Base-by-base conservation (phyloP, 2,329 filamentous ascomycete genomes). In the Aspergillus bombycis region DNA sequence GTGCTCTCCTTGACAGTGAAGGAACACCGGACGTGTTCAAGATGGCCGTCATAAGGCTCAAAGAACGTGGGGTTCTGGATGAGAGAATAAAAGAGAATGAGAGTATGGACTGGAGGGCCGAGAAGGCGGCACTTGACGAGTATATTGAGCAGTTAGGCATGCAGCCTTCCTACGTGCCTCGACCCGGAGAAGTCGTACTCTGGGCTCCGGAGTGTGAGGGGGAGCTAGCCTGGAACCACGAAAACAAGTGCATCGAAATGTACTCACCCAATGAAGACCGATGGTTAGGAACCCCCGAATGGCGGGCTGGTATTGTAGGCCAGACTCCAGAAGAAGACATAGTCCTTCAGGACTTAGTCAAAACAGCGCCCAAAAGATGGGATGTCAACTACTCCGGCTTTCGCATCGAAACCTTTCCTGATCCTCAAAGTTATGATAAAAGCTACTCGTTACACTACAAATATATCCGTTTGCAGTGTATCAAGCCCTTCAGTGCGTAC, bases 241-340 rank as follows among this genome's bases (percentile, higher is more conserved):
- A 71, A 4, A 72, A 67, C 1, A 62, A 68, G 3, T 59, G 66
- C 19, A 70, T 77, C 54, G 74, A 78, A 58, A 71, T 78, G 1
- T 80, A 78, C 55, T 75, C 78, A 11, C 61, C 67, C 2, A 62
- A 72, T 12, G 69, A 75, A n/a, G 62, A 72, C 26, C 67, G 64
- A 28, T 82, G 76, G 65, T 64, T 69, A 4, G 78, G 75, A 0
- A 67, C 69, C 21, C 84, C 85, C 0, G 61, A 72, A 8, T 89
- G 87, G 87, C 82, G 86, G 67, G 86, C 83, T 0, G 87, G 86
- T 1, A 77, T 87, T 0, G 76, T 89, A 12, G 81, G 83, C 1
- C 83, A 88, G 69, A 74, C 79, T 4, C 82, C 86, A 0, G 74
- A 78, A 1, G 81, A 84, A 28, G 70, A 79, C 0, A 69, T 74